phyloP scores from a whole-genome alignment of 768 basidiomycete species.

The Amanita phalloides region DNA sequence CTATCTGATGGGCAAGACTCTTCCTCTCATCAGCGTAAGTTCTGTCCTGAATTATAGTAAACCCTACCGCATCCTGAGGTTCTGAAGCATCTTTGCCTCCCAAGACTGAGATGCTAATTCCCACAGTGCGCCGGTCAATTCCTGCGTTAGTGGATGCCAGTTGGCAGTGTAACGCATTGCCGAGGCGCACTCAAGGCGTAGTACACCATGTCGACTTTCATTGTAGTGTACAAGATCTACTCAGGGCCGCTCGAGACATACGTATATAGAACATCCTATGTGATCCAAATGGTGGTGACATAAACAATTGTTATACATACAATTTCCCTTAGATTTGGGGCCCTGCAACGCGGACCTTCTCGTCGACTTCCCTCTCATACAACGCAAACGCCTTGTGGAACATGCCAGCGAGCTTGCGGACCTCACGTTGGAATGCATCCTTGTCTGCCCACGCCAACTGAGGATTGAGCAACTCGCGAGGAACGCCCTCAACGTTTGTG shows the following conservation, averaged over 20 bases:
- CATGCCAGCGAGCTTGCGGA: slow-evolving; percentile 85
- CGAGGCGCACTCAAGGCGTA: not conserved
- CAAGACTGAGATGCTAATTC: not conserved
- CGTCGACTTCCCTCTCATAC: slow-evolving; percentile 80
- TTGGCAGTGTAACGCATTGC: not conserved
- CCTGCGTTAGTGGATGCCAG: not conserved
- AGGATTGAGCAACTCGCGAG: slow-evolving; percentile 86
- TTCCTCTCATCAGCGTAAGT: not conserved
- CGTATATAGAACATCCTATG: not conserved
- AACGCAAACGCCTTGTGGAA: slow-evolving; percentile 89
- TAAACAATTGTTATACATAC: not conserved
- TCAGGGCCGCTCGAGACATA: not conserved
- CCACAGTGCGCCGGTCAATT: not conserved
- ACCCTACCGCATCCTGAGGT: not conserved
- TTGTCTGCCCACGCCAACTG: slow-evolving; percentile 78
- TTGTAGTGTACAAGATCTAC: not conserved
- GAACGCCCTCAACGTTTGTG: slow-evolving; percentile 74
- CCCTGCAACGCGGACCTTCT: slow-evolving; percentile 75
- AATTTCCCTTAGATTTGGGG: slow-evolving; percentile 33
- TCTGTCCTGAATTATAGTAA: not conserved
- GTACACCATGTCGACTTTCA: not conserved
- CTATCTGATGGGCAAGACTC: not conserved
- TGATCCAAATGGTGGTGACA: not conserved
- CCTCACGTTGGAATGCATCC: slow-evolving; percentile 83
- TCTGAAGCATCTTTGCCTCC: not conserved